These are phyloP conservation scores for Darksidea phi DNA, from an alignment of 495 filamentous ascomycete genomes.

Conservation along the genomic window DNA sequence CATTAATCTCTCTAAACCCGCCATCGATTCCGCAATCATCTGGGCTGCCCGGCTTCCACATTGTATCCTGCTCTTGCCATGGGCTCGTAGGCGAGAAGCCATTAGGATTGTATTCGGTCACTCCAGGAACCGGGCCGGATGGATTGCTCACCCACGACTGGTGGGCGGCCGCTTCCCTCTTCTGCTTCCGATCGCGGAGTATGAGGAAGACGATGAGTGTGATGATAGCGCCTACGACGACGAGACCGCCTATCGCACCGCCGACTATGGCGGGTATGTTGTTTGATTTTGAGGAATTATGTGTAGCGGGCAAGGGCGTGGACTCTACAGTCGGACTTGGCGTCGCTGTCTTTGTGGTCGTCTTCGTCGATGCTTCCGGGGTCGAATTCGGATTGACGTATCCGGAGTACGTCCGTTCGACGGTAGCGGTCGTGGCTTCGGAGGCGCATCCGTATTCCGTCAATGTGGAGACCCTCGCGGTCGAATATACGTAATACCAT, in stretches of 20 bases:
- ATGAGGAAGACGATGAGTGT: constrained; percentile 24
- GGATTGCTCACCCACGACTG: constrained; percentile 17
- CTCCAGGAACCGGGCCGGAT: constrained; percentile 23
- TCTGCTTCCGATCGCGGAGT: constrained; percentile 18
- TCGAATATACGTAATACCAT: constrained; percentile 30
- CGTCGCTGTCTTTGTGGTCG: constrained; percentile 1
- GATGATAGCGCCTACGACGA: constrained; percentile 25
- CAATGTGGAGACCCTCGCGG: constrained; percentile 7
- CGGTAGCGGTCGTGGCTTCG: constrained; percentile 19
- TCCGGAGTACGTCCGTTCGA: constrained; percentile 18
- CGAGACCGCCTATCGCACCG: constrained; percentile 29
- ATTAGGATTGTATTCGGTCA: constrained; percentile 32
- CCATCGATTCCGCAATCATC: constrained; percentile 25
- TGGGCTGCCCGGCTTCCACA: constrained; percentile 17
- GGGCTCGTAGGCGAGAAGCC: constrained; percentile 4
- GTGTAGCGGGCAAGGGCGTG: background rate
- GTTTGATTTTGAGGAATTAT: constrained; percentile 9
- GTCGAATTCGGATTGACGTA: background rate
- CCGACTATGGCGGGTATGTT: constrained; percentile 32
- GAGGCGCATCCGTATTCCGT: constrained; percentile 32
- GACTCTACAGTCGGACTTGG: background rate
- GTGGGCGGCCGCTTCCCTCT: constrained; percentile 2
- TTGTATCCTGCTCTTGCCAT: constrained; percentile 14
- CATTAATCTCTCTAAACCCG: background rate
- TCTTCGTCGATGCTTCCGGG: background rate